Percentiles rank a stretch among this genome's conserved stretches.
These are phyloP conservation scores for Hymenotorrendiella dingleyae DNA, from an alignment of 2,329 filamentous ascomycete genomes.

Conservation along the genomic window DNA sequence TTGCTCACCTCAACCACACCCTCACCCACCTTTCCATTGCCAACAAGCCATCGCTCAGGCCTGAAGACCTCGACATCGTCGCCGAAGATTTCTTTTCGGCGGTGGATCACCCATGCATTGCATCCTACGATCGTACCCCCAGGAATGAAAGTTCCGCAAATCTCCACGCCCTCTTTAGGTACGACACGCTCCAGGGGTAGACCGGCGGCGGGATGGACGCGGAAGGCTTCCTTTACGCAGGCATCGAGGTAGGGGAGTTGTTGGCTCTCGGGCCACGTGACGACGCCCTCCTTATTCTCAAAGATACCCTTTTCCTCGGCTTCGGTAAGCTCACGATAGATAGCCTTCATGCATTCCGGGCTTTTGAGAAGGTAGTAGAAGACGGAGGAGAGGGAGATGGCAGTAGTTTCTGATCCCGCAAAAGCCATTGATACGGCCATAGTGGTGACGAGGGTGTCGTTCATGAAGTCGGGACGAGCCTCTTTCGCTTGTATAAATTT, in stretches of 20 bases:
- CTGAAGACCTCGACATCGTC: constrained; percentile 58
- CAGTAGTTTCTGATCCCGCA: constrained; percentile 75
- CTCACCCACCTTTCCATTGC: constrained; percentile 29
- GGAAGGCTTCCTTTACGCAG: constrained; percentile 71
- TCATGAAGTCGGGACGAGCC: constrained; percentile 66
- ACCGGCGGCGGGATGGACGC: constrained; percentile 68
- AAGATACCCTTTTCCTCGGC: constrained; percentile 48
- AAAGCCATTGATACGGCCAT: constrained; percentile 68
- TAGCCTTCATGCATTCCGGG: constrained; percentile 45
- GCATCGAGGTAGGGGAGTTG: constrained; percentile 71
- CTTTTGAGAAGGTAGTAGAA: constrained; percentile 70
- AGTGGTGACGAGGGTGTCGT: constrained; percentile 60
- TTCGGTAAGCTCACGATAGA: constrained; percentile 58
- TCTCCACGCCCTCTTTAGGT: constrained; percentile 56
- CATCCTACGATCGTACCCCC: constrained; percentile 71
- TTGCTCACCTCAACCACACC: neutral
- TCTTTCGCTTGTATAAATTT: constrained; percentile 67
- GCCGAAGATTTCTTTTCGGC: constrained; percentile 62
- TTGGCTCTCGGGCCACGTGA: constrained; percentile 65
- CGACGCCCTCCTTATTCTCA: constrained; percentile 50
- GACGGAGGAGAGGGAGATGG: constrained; percentile 63
- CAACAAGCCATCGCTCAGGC: constrained; percentile 61
- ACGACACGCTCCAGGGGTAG: constrained; percentile 69
- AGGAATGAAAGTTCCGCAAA: constrained; percentile 55
- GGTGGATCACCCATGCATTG: constrained; percentile 70